These are phyloP conservation scores for Pleurotus djamor DNA, from an alignment of 768 basidiomycete genomes.

Conservation along the genomic window DNA sequence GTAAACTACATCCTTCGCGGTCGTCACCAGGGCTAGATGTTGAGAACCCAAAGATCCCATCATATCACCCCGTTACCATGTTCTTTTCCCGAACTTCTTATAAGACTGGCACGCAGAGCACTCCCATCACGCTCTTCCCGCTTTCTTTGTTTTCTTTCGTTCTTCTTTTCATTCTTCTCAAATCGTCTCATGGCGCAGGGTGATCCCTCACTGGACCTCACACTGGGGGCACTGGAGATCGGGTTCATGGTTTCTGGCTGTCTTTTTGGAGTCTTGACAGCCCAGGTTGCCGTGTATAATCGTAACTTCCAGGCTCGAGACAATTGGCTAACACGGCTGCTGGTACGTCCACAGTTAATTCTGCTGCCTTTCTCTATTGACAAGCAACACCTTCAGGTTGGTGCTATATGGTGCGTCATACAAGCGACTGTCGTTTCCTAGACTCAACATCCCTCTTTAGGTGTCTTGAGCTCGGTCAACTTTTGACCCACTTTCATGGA, in stretches of 20 bases:
- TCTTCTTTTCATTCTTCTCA: too few species aligned
- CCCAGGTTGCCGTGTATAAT: neutral
- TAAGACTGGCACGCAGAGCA: too few species aligned
- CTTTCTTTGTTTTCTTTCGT: too few species aligned
- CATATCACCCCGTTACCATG: too few species aligned
- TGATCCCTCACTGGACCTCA: neutral
- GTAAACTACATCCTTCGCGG: too few species aligned
- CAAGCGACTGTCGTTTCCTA: neutral
- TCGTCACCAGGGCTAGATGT: too few species aligned
- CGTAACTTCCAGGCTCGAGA: conserved; percentile 1
- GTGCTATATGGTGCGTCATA: neutral
- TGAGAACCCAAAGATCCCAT: too few species aligned
- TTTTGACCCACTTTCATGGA: conserved; percentile 1
- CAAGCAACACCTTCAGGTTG: neutral
- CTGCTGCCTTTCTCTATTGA: neutral
- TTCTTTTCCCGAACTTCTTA: too few species aligned
- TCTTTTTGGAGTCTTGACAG: neutral
- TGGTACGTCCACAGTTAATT: neutral
- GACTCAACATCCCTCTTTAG: neutral
- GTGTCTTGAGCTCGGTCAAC: conserved; percentile 5
- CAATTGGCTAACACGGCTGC: neutral
- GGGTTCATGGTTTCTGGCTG: neutral
- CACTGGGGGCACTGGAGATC: neutral
- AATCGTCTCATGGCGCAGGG: too few species aligned
- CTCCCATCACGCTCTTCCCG: too few species aligned